Conservation (phyloP, 768 basidiomycete genomes). For the Pisolithus marmoratus region DNA sequence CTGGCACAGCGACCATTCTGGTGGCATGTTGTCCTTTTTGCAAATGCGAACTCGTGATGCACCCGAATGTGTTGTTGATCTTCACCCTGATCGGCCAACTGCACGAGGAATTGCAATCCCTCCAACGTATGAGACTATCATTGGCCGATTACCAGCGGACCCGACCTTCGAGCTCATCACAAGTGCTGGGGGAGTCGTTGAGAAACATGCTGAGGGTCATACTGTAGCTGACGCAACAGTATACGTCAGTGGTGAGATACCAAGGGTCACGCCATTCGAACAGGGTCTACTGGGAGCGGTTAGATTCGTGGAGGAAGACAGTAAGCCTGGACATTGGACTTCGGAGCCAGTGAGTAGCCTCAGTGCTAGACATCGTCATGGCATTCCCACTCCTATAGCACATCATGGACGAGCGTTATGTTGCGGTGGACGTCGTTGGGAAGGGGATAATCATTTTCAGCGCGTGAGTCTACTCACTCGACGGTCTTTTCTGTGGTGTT, state of each 20-base stretch:
- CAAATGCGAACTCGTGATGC: constrained; percentile 32
- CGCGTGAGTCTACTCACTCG: constrained; percentile 47
- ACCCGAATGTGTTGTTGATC: constrained; percentile 50
- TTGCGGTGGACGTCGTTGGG: constrained; percentile 68
- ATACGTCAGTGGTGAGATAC: constrained; percentile 80
- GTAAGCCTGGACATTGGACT: constrained; percentile 36
- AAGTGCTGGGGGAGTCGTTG: constrained; percentile 47
- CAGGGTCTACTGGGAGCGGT: constrained; percentile 60
- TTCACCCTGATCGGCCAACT: constrained; percentile 72
- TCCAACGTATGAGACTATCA: constrained; percentile 49
- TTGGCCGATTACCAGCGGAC: constrained; percentile 59
- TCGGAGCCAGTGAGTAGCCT: constrained; percentile 44
- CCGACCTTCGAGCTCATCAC: constrained; percentile 68
- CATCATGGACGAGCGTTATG: constrained; percentile 82
- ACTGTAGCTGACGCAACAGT: constrained; percentile 55
- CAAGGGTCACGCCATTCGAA: constrained; percentile 64
- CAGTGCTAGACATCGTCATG: background rate
- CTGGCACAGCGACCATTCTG: constrained; percentile 76
- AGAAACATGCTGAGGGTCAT: constrained; percentile 57
- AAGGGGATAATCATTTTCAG: constrained; percentile 82
- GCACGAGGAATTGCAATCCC: constrained; percentile 71
- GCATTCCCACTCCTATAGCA: constrained; percentile 36
- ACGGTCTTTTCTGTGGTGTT: background rate
- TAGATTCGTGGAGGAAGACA: constrained; percentile 44
- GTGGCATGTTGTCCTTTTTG: constrained; percentile 66